Evolutionary conservation across 768 basidiomycete species (phyloP), one percentile per base, ranked within the genome.

Genomic region (Termitomyces sp.): DNA sequence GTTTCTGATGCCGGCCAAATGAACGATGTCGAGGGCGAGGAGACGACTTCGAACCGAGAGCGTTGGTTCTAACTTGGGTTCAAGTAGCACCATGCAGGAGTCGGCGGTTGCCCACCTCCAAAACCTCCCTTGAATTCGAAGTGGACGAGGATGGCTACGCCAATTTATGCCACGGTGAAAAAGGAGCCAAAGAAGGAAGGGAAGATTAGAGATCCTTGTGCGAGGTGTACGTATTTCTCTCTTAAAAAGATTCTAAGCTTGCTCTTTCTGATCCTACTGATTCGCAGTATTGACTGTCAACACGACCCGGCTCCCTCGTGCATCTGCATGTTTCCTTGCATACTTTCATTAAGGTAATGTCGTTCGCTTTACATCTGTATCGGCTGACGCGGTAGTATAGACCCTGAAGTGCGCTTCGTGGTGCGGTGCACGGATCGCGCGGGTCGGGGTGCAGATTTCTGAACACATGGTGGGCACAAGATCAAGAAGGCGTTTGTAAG

Each of bases 401-500:
- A 30, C n/a, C n/a, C n/a, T n/a, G n/a, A n/a, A n/a, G n/a, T n/a
- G n/a, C n/a, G n/a, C n/a, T n/a, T n/a, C n/a, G 67, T 64, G 16
- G 66, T 74, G 12, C 56, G 16, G 67, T 76, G 24, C 45, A 55
- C 0, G 70, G 70, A 22, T 71, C 42, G 60, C 9, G 36, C 46
- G 0, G 61, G 60, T 13, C 61, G 66, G 34, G 59, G 50, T 6
- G 69, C 67, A 0, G 69, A 76, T 49, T 78, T 80, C 71, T 77
- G 76, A 60, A 76, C 77, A 2, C 76, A 77, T 39, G 76, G 74
- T 13, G 74, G 71, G 48, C 77, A 80, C 62, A 60, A 61, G 36
- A 74, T 79, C 14, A 62, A 66, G 34, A 79, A 78, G 62, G 75
- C 79, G 22, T 68, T 80, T 79, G 78, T 56, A 72, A 67, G 46